Evolutionary conservation across 306 rosid species (phyloP), one percentile per base, ranked within the genome.

Genomic region (Acacia melanoxylon): DNA sequence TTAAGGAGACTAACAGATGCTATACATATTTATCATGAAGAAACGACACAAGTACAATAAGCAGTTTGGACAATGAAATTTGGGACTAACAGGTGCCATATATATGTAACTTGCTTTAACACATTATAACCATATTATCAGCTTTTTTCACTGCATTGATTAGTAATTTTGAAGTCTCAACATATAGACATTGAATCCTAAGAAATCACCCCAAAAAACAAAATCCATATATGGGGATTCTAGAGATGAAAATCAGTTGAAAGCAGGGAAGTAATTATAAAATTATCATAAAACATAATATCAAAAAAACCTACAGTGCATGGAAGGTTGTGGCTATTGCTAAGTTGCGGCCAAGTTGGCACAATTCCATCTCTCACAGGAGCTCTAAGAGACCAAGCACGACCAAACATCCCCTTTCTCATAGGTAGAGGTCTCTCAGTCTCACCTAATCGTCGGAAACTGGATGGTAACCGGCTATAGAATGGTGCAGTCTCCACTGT

Each of bases 321-420:
- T 3, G 99, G 99, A 84, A 92, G 89, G 46, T 1, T 3, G 41
- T 56, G 12, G 68, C 84, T 72, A 51, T 80, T 76, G 74, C 78
- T 79, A 51, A 95, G 85, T 66, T 95, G 87, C 0, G 99, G 94
- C 99, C 99, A 95, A 61, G 94, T 90, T 72, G 94, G 99, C 72
- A 95, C 97, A 74, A 79, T 72, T 68, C 99, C 99, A 54, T 83
- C 90, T 86, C 92, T 91, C 24, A 95, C 99, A 74, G 95, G 97
- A 83, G 99, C 99, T 84, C 96, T 85, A 63, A 89, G 83, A 37
- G 99, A 98, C 99, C 99, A 95, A 62, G 99, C 96, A 22, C 97
- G 99, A 71, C 99, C 99, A 27, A 93, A 95, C 90, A 95, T 95
- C 84, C 99, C 89, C 70, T 88, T 93, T 80, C 99, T 92, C 78